Conservation (phyloP, 345 rosid species). For the Excoecaria cochinchinensis region DNA sequence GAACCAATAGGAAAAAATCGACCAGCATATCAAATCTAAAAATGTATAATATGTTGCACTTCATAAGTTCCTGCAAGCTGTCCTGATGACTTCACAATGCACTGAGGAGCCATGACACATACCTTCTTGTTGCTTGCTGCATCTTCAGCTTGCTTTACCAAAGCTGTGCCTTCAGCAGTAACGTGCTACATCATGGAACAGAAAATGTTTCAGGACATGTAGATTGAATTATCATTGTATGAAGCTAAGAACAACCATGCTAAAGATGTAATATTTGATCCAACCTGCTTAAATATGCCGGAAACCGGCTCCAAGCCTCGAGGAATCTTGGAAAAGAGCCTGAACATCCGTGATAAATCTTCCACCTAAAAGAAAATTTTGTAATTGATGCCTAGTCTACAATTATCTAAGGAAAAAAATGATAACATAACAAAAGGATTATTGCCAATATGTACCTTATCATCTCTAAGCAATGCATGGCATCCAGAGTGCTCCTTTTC, state of each 20-base stretch:
- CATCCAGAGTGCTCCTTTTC: constrained; percentile 43
- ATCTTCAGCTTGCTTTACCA: constrained; percentile 45
- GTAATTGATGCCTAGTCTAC: neutral
- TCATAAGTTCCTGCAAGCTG: neutral
- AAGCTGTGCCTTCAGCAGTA: constrained; percentile 34
- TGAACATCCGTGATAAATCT: constrained; percentile 41
- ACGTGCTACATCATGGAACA: constrained; percentile 32
- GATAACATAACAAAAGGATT: neutral
- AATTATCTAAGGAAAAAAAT: neutral
- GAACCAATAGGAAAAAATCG: neutral
- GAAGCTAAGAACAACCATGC: neutral
- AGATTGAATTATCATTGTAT: neutral
- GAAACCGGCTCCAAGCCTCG: constrained; percentile 40
- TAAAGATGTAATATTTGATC: neutral
- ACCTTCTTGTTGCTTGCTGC: constrained; percentile 39
- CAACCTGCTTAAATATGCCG: constrained; percentile 38
- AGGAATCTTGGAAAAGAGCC: constrained; percentile 34
- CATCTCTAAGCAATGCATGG: constrained; percentile 40
- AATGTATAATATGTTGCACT: neutral
- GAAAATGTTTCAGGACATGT: neutral
- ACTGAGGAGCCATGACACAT: neutral
- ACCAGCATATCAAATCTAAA: neutral
- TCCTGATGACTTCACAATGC: neutral
- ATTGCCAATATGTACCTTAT: constrained; percentile 24
- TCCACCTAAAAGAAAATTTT: constrained; percentile 29